Base-by-base conservation (phyloP, 73 alveolate genomes). In the Uronychia setigera region DNA sequence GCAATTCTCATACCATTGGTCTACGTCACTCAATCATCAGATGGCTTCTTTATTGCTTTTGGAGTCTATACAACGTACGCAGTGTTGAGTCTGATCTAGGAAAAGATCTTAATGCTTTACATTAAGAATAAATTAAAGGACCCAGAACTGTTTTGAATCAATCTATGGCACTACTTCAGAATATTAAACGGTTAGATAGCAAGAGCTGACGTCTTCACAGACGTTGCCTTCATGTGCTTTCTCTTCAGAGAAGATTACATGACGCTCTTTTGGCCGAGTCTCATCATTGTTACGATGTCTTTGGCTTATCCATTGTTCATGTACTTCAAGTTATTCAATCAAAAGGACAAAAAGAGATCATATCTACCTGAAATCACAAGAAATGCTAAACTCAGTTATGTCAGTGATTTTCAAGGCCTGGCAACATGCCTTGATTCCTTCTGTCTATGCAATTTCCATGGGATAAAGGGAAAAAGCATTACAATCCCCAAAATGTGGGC, bases 401-500 rank as follows among this genome's bases (percentile, higher is more conserved):
- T 76, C 1, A 5, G 59, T 27, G 81, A 76, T 32, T 26, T 76
- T 28, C 81, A 76, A 30, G 81, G 59, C 25, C 19, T 76, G 1
- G 81, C 81, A 1, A 76, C 59, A 5, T 28, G 32, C 59, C 81
- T 76, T 11, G 81, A 76, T 76, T 76, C 59, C 81, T 76, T 76
- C 59, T 76, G 81, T 30, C 27, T 76, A 27, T 28, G 28, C 1
- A 76, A 28, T 58, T 76, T 76, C 81, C 81, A 76, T 27, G 81
- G 81, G 30, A 1, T 76, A 1, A 26, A 31, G 59, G 9, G 28
- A 28, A 76, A 25, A 5, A 76, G 81, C 59, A 76, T 76, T 1
- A 9, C 81, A 25, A 76, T 76, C 81, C 81, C 81, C 59, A 76
- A 76, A 76, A 76, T 76, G 81, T 76, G 81, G 81, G 81, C 81